Evolutionary conservation across 2,329 filamentous ascomycete genomes (phyloP), one percentile per base, ranked within the genome.

Genomic region (Aspergillus clavatus): DNA sequence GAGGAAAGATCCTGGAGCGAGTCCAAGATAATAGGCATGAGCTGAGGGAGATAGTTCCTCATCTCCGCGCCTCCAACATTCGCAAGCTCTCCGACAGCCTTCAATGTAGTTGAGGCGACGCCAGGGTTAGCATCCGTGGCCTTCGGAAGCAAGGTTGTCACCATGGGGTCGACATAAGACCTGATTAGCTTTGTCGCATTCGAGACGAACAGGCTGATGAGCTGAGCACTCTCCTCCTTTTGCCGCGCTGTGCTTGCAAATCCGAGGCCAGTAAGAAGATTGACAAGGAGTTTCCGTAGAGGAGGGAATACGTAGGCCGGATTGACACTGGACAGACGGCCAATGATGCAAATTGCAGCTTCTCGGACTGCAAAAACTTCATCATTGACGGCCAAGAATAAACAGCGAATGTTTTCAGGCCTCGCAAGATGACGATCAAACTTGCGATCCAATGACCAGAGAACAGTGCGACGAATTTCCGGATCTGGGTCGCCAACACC

Each of bases 301-400:
- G 93, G 94, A 1, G 94, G 93, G 59, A 98, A 95, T 55, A 98
- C 90, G 67, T 98, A 98, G 46, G 94, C 94, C 1, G 93, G 94
- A 54, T 98, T 98, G 54, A 89, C 84, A 42, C 82, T 80, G 0
- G 93, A 94, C 45, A 99, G 75, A 10, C 94, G 88, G 24, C 93
- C 94, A 58, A 98, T 95, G 54, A 98, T 96, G 14, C 88, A 86
- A 60, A 99, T 96, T 7, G 93, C 87, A 22, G 93, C 91, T 70
- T 98, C 90, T 57, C 94, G 80, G 48, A 97, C 95, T 2, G 83
- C 78, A 54, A 97, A 98, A 1, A 89, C 80, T 62, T 97, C 91
- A 59, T 99, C 93, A 55, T 98, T 96, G 12, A 98, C 78, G 0
- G 93, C 91, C 48, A 97, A 84, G 68, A 99, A 97, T 0, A 98